These are phyloP conservation scores for Suillus spraguei DNA, from an alignment of 768 basidiomycete species.

Conservation along the genomic window DNA sequence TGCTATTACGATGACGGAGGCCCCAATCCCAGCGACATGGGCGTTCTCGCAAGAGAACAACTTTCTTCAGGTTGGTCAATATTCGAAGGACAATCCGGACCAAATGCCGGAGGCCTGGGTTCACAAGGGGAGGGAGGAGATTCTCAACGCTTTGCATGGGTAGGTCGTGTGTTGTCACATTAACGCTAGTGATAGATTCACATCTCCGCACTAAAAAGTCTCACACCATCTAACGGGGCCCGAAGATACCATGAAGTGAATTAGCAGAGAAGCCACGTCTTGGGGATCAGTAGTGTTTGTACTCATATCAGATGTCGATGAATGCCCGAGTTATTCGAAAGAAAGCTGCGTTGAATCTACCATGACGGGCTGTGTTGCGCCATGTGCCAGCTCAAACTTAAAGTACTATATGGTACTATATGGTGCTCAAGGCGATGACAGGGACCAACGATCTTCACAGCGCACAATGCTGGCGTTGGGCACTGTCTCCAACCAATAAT, in stretches of 20 bases:
- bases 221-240: not conserved
- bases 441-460: too few relatives aligned
- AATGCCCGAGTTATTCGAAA: too few relatives aligned
- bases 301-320: not conserved
- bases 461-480: too few relatives aligned
- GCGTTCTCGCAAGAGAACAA: conserved; percentile 56
- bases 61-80: not conserved
- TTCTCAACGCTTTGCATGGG: not conserved
- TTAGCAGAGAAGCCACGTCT: not conserved
- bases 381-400: too few relatives aligned
- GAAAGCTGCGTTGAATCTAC: too few relatives aligned
- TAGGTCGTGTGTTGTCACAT: not conserved
- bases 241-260: not conserved
- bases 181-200: not conserved
- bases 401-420: too few relatives aligned
- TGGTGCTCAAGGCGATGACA: too few relatives aligned
- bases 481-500: too few relatives aligned
- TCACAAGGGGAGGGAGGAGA: not conserved
- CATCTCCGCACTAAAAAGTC: not conserved
- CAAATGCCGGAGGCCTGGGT: not conserved
- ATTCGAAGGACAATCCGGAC: not conserved
- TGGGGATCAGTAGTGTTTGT: not conserved
- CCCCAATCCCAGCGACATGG: conserved; percentile 60
- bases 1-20: conserved; percentile 59
- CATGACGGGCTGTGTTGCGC: too few relatives aligned